Percentiles rank a stretch among this genome's conserved stretches.
phyloP scores from a whole-genome alignment of 441 rosid species.

The Euphorbia celastroides region DNA sequence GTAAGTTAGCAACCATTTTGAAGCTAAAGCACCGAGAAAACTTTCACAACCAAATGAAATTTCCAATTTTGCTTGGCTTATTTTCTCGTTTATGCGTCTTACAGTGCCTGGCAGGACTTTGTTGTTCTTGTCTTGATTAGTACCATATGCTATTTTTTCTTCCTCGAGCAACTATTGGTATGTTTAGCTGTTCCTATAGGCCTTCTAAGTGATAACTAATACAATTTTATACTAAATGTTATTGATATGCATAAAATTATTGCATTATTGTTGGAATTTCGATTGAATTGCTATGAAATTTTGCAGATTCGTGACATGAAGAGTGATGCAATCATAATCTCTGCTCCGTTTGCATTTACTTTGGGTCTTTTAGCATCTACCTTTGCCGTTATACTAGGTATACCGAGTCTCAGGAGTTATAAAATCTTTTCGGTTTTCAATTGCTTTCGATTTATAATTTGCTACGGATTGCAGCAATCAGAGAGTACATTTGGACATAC shows the following conservation, averaged over 20 bases:
- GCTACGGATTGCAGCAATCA: slow-evolving; percentile 59
- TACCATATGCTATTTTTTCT: slow-evolving; percentile 92
- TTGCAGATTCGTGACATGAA: slow-evolving; percentile 59
- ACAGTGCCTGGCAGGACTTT: slow-evolving; percentile 98
- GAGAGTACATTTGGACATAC: slow-evolving; percentile 92
- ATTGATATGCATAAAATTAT: not conserved
- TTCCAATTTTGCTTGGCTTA: slow-evolving; percentile 11
- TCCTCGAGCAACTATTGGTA: slow-evolving; percentile 96
- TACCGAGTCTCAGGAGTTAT: slow-evolving; percentile 11
- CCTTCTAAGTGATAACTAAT: not conserved
- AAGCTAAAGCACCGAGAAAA: not conserved
- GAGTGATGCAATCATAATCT: slow-evolving; percentile 55
- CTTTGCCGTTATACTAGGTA: slow-evolving; percentile 72
- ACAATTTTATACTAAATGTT: not conserved
- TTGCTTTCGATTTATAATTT: slow-evolving; percentile 3
- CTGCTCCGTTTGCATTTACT: slow-evolving; percentile 84
- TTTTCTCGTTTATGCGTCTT: slow-evolving; percentile 11
- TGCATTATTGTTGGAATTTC: not conserved
- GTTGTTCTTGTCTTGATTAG: slow-evolving; percentile 88
- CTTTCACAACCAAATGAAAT: not conserved
- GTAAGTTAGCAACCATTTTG: slow-evolving; percentile 25
- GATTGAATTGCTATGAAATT: slow-evolving; percentile 8
- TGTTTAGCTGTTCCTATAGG: slow-evolving; percentile 22
- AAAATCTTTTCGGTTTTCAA: not conserved
- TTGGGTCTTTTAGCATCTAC: slow-evolving; percentile 71